phyloP scores from a whole-genome alignment of 2,329 filamentous ascomycete genomes.

The Trichoderma simmonsii region DNA sequence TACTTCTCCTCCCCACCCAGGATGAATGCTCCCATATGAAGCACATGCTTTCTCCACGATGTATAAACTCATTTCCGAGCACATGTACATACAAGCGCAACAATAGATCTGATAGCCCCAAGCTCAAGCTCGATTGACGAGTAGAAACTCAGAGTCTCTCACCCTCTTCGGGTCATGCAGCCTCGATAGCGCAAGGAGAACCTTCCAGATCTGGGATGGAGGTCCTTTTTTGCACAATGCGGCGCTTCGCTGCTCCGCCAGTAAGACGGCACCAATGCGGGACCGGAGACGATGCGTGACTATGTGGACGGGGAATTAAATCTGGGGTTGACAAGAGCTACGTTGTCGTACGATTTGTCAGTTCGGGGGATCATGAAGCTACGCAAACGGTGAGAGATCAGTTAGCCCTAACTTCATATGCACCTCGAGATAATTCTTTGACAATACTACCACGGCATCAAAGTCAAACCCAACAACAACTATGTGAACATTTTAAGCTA shows the following conservation, averaged over 20 bases:
- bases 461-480: background rate
- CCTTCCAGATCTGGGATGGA: slow-evolving; percentile 15
- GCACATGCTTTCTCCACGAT: slow-evolving; percentile 10
- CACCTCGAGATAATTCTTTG: background rate
- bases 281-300: background rate
- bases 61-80: background rate
- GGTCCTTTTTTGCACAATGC: background rate
- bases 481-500: background rate
- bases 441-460: too few species aligned
- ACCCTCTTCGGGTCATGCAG: background rate
- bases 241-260: slow-evolving; percentile 11
- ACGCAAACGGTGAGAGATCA: background rate
- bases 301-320: background rate
- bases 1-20: background rate
- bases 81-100: background rate
- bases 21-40: background rate
- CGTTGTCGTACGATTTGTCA: background rate
- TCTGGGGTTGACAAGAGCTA: background rate
- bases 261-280: slow-evolving; percentile 1
- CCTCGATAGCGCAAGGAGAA: slow-evolving; percentile 8
- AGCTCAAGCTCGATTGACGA: slow-evolving; percentile 1
- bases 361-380: background rate
- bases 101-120: slow-evolving; percentile 3
- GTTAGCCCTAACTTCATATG: background rate
- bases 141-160: background rate